Percentiles rank a stretch among this genome's conserved stretches.
Evolutionary conservation across 1,284 basidiomycete genomes (phyloP).

Genomic region (Pascua guehoae): DNA sequence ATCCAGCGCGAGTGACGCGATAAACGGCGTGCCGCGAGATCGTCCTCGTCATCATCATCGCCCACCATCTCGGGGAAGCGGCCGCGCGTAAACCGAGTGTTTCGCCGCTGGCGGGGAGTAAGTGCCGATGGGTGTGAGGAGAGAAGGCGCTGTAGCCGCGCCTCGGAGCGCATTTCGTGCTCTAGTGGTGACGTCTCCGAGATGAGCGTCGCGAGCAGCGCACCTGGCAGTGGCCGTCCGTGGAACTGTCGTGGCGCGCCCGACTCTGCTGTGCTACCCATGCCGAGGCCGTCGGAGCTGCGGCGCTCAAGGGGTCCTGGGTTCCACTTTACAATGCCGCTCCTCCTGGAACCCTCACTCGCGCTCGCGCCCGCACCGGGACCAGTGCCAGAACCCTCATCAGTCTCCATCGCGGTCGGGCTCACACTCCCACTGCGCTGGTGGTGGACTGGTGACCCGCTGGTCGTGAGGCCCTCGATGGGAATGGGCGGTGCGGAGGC

Average conservation of each 20-base stretch:
- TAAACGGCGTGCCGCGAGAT: constrained; percentile 1
- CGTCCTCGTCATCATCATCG: constrained; percentile 44
- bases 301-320: too few species aligned
- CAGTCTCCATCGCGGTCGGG: constrained; percentile 17
- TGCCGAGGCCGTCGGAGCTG: not conserved
- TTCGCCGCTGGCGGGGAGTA: constrained; percentile 37
- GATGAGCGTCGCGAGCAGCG: constrained; percentile 43
- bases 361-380: too few species aligned
- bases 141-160: constrained; percentile 38
- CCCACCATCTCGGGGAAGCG: constrained; percentile 46
- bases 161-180: constrained; percentile 48
- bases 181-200: constrained; percentile 41
- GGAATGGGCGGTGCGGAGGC: constrained; percentile 31
- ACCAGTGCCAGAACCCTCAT: constrained; percentile 1
- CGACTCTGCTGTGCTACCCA: not conserved
- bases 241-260: constrained; percentile 16
- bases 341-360: not conserved
- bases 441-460: constrained; percentile 25
- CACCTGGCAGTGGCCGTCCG: constrained; percentile 37
- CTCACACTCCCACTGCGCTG: constrained; percentile 1
- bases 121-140: constrained; percentile 38
- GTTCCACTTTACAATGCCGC: not conserved
- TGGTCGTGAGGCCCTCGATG: constrained; percentile 35
- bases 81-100: constrained; percentile 27
- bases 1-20: constrained; percentile 11